Evolutionary conservation across 352 stramenopile species (phyloP).

Genomic region (Globisporangium rhizosaccharum): DNA sequence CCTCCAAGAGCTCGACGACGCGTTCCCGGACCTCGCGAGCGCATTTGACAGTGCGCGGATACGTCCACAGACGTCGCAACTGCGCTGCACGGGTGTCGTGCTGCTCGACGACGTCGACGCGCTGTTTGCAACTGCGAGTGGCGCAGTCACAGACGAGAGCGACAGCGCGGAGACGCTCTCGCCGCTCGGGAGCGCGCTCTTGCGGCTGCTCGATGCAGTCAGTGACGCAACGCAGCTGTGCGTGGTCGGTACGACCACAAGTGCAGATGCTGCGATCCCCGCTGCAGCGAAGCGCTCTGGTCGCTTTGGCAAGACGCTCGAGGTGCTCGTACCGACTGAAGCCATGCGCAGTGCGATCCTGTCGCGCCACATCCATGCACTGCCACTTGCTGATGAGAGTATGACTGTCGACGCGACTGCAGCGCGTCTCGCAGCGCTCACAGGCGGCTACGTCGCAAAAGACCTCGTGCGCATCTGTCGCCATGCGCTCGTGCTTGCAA

Average conservation of each 20-base stretch:
- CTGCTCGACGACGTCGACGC: constrained; percentile 69
- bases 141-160: constrained; percentile 20
- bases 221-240: constrained; percentile 26
- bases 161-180: constrained; percentile 26
- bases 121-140: constrained; percentile 47
- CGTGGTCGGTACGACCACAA: constrained; percentile 42
- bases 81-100: constrained; percentile 29
- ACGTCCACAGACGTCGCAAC: background rate
- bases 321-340: constrained; percentile 65
- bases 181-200: constrained; percentile 53
- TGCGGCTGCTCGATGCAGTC: constrained; percentile 57
- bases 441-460: constrained; percentile 73
- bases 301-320: constrained; percentile 52
- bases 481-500: constrained; percentile 40
- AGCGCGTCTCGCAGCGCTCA: constrained; percentile 43
- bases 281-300: constrained; percentile 34
- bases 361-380: constrained; percentile 24
- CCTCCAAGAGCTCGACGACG: constrained; percentile 26
- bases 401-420: constrained; percentile 1
- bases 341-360: constrained; percentile 45
- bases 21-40: constrained; percentile 18
- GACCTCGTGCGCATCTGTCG: constrained; percentile 69
- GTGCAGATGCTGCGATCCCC: constrained; percentile 33
- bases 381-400: constrained; percentile 15
- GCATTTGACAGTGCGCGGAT: background rate